These are phyloP conservation scores for Staphylotrichum longicolle DNA, from an alignment of 495 filamentous ascomycete species.

Conservation along the genomic window DNA sequence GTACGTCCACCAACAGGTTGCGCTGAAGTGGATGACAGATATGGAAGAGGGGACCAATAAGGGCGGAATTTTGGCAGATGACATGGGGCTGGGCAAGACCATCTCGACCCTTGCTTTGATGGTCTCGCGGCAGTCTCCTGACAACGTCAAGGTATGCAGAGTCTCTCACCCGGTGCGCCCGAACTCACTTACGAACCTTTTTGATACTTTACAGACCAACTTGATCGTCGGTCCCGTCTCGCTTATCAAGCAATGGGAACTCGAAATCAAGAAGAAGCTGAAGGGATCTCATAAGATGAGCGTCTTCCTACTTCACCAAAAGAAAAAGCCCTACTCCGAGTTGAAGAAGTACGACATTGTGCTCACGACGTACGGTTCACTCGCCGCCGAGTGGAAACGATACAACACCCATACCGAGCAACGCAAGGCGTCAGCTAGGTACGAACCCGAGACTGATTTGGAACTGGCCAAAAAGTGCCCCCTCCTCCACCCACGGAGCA, in stretches of 20 bases:
- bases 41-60: conserved; percentile 76
- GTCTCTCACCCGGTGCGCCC: not conserved
- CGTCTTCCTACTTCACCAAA: conserved; percentile 63
- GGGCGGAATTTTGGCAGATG: conserved; percentile 84
- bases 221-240: conserved; percentile 86
- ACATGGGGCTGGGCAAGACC: conserved; percentile 97
- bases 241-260: conserved; percentile 84
- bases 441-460: conserved; percentile 25
- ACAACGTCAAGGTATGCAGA: conserved; percentile 40
- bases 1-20: conserved; percentile 81
- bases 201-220: conserved; percentile 58
- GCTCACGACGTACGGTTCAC: conserved; percentile 83
- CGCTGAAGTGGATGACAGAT: conserved; percentile 75
- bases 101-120: conserved; percentile 85
- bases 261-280: conserved; percentile 75
- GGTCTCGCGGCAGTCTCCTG: conserved; percentile 62
- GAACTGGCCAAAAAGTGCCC: conserved; percentile 47
- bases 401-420: conserved; percentile 25
- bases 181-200: not conserved
- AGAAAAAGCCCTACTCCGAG: conserved; percentile 56
- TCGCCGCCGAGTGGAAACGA: conserved; percentile 66
- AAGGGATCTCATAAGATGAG: conserved; percentile 56
- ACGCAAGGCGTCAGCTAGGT: conserved; percentile 15
- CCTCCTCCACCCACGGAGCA: conserved; percentile 61
- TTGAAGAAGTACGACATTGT: conserved; percentile 76